Evolutionary conservation across 225 moss, liverwort and hornwort species (phyloP), one percentile per base, ranked within the genome.

Genomic region (Pleurozium schreberi): DNA sequence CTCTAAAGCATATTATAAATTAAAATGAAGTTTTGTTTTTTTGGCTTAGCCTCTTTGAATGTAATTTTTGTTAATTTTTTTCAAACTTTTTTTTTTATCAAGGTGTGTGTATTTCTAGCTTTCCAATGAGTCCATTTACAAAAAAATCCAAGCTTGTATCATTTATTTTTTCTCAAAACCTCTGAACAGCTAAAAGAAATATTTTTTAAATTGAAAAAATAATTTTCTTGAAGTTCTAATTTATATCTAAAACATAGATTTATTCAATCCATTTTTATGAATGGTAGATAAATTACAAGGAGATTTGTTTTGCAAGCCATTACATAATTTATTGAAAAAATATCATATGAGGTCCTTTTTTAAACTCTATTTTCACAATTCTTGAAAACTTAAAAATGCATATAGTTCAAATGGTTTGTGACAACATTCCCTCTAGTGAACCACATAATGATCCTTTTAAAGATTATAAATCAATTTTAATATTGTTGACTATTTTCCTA

Each of bases 171-270:
- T 7, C 0, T 50, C 6, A 50, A 34, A 75, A 18, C 2, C 8
- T 19, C 49, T 7, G 1, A 12, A 1, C 0, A 49, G 1, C 20
- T 33, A 75, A 75, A 49, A 4, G 1, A 9, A 9, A 0, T 45
- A 0, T 28, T 17, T 28, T 28, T 17, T 9, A 0, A 73, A 30
- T 73, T 43, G 3, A 27, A 70, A 23, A 71, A 28, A 43, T 3
- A 43, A 6, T 9, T 31, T 19, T 31, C 2, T 4, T 6, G 2
- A 31, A 47, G 3, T 18, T 31, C 0, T 2, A 0, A 75, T 49
- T 2, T 1, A 19, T 49, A 33, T 49, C 33, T 12, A 49, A 74
- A 74, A 49, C 4, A 12, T 31, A 75, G 1, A 49, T 49, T 50
- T 47, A 11, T 47, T 30, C 31, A 47, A 18, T 74, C 3, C 4